Evolutionary conservation across 768 basidiomycete genomes (phyloP), one percentile per base, ranked within the genome.

Genomic region (Collybia sordida): DNA sequence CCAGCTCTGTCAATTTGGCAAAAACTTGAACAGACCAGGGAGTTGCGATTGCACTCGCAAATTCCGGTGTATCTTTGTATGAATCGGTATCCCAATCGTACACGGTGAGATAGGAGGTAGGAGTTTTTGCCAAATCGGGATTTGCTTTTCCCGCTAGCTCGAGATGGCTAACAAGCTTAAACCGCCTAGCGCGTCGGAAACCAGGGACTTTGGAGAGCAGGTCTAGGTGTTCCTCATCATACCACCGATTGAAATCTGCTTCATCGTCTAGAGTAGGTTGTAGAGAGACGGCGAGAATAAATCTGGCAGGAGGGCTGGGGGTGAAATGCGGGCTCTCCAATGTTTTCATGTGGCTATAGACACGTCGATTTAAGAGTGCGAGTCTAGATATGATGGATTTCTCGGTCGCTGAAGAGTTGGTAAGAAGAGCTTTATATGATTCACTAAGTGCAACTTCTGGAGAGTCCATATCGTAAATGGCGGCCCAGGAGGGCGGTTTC

Each of bases 201-300:
- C 66, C 65, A 18, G 61, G 59, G 18, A 62, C 54, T 43, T 59
- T 61, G 11, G 58, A 57, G 14, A 67, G 41, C 46, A 60, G 31
- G 4, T 41, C 47, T 49, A 66, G 58, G 42, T 67, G 66, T 25
- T 68, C 66, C 23, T 63, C 65, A 12, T 58, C 55, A 46, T 67
- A 69, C 64, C 64, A 69, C 45, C 47, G 57, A 47, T 64, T 62
- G 50, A 69, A 61, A 7, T 64, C 66, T 5, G 53, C 59, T 18
- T 68, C 68, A 3, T 42, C 61, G 25, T 62, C 58, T 3, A 40
- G 25, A 5, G 52, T 38, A 14, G 58, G 49, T 25, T 55, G 49
- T 42, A 58, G 47, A 21, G 50, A 39, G 3, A 59, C 54, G 8
- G 62, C 49, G 17, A 65, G 52, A 46, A 64, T 17, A 38, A 60